These are phyloP conservation scores for Starmerella stigmatis DNA, from an alignment of 805 yeast species.

Conservation along the genomic window DNA sequence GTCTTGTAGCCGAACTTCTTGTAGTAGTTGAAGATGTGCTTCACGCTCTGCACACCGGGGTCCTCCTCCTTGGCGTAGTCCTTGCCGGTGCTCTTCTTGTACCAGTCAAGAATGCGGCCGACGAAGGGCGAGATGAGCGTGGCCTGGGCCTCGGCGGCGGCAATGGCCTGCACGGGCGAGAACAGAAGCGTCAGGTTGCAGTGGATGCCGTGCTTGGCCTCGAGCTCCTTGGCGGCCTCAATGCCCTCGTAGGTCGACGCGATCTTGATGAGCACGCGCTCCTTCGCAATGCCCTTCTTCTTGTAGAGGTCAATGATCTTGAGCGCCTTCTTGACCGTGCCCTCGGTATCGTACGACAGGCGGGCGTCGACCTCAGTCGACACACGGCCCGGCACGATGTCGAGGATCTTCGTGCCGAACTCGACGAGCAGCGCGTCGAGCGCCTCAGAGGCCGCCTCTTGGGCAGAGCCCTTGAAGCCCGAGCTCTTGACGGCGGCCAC, in stretches of 20 bases:
- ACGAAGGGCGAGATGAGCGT: slow-evolving; percentile 97
- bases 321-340: slow-evolving; percentile 85
- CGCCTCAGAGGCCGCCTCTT: slow-evolving; percentile 65
- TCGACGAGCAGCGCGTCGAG: slow-evolving; percentile 88
- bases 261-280: slow-evolving; percentile 85
- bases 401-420: slow-evolving; percentile 86
- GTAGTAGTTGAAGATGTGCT: slow-evolving; percentile 88
- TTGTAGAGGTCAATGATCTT: slow-evolving; percentile 81
- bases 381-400: slow-evolving; percentile 97
- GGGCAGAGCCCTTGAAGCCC: slow-evolving; percentile 27
- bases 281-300: slow-evolving; percentile 73
- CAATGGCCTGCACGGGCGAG: slow-evolving; percentile 95
- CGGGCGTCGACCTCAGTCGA: slow-evolving; percentile 99
- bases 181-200: slow-evolving; percentile 89
- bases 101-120: slow-evolving; percentile 98
- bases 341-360: slow-evolving; percentile 90
- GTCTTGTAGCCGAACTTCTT: slow-evolving; percentile 94
- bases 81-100: slow-evolving; percentile 88
- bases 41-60: slow-evolving; percentile 94
- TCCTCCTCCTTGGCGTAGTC: slow-evolving; percentile 68
- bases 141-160: slow-evolving; percentile 95
- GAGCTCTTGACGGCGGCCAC: slow-evolving; percentile 65
- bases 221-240: slow-evolving; percentile 94
- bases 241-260: slow-evolving; percentile 99
- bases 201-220: slow-evolving; percentile 82